Conservation (phyloP, 768 basidiomycete genomes). For the Rhodotorula babjevae region DNA sequence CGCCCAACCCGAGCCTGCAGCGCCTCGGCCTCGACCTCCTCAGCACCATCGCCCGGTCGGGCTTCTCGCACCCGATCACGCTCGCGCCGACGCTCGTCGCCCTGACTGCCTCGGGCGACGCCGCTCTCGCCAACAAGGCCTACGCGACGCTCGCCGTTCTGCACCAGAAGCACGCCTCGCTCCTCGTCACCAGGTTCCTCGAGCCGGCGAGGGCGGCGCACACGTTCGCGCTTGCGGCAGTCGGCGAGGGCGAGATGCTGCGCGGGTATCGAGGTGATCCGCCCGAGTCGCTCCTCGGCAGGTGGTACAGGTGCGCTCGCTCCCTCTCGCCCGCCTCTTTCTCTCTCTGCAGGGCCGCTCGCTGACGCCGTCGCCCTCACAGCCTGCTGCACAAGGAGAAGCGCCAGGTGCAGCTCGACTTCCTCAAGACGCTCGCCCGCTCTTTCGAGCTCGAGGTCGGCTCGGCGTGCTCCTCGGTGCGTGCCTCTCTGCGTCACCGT, state of each 20-base stretch:
- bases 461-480: slow-evolving; percentile 59
- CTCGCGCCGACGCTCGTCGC: slow-evolving; percentile 49
- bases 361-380: too few relatives aligned
- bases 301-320: slow-evolving; percentile 62
- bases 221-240: background rate
- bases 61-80: slow-evolving; percentile 88
- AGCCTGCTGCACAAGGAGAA: slow-evolving; percentile 78
- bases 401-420: slow-evolving; percentile 75
- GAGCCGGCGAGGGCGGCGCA: slow-evolving; percentile 68
- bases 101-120: slow-evolving; percentile 60
- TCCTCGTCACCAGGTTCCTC: slow-evolving; percentile 78
- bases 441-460: slow-evolving; percentile 68
- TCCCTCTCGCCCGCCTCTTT: background rate
- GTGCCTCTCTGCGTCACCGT: background rate
- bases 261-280: slow-evolving; percentile 65
- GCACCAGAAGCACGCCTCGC: slow-evolving; percentile 80
- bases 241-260: background rate
- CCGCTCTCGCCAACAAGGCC: slow-evolving; percentile 65
- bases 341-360: too few relatives aligned
- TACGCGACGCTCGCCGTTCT: slow-evolving; percentile 72
- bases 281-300: slow-evolving; percentile 68
- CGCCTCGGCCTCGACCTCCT: slow-evolving; percentile 74
- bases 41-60: slow-evolving; percentile 88
- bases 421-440: slow-evolving; percentile 73
- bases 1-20: slow-evolving; percentile 52